A percentile compares a stretch with the other conserved stretches of the same genome.
These are phyloP conservation scores for Pyrus hybrid DNA, from an alignment of 331 rosid genomes.

Conservation along the genomic window DNA sequence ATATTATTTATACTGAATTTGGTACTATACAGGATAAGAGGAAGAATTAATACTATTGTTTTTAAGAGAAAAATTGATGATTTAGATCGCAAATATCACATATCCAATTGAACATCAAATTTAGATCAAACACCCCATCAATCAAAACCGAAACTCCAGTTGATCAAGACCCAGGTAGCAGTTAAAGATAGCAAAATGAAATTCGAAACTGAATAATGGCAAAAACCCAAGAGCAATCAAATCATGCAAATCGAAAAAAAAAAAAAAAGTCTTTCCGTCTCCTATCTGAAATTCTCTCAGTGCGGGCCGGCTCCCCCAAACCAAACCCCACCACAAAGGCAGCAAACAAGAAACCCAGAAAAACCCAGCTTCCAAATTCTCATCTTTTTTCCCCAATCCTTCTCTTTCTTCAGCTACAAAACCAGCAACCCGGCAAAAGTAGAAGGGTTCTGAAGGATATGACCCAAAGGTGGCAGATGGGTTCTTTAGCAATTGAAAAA, in stretches of 20 bases:
- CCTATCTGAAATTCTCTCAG: constrained; percentile 80
- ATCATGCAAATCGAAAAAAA: constrained; percentile 6
- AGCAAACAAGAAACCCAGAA: constrained; percentile 39
- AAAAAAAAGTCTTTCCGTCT: neutral
- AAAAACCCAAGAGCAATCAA: constrained; percentile 9
- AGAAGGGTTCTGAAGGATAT: neutral
- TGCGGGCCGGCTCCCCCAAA: constrained; percentile 40
- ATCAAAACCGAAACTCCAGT: constrained; percentile 2
- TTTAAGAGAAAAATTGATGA: too few relatives aligned
- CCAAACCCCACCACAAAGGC: constrained; percentile 28
- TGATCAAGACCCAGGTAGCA: neutral
- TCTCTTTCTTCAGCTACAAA: neutral
- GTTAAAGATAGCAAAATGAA: neutral
- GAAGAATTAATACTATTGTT: too few relatives aligned
- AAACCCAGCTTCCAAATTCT: constrained; percentile 25
- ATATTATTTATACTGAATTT: too few relatives aligned
- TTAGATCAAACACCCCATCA: neutral
- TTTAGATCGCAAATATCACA: neutral
- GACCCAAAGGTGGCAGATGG: neutral
- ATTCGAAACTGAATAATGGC: neutral
- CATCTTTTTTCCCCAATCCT: constrained; percentile 20
- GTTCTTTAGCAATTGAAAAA: neutral
- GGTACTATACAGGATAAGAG: too few relatives aligned
- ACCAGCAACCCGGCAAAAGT: neutral
- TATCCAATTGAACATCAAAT: neutral